Percentiles rank a stretch among this genome's conserved stretches.
phyloP scores from a whole-genome alignment of 2,329 filamentous ascomycete species.

The Pseudogymnoascus sp. region DNA sequence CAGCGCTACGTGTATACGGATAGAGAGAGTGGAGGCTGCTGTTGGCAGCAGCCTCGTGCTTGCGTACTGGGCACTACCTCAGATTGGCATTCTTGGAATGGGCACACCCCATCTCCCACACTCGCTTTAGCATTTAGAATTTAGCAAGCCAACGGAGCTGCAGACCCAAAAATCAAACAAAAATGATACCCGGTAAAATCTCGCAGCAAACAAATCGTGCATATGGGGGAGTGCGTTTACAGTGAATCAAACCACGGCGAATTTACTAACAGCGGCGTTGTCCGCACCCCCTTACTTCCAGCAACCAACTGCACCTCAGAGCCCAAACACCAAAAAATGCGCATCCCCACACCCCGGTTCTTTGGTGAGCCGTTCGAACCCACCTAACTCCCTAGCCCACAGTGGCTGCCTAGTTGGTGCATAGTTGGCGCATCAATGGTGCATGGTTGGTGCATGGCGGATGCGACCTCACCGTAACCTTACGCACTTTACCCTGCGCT shows the following conservation, averaged over 20 bases:
- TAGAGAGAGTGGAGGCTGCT: neutral
- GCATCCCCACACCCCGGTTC: constrained; percentile 1
- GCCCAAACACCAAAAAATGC: neutral
- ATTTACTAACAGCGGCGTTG: neutral
- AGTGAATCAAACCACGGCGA: neutral
- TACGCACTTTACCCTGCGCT: neutral
- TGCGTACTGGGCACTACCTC: constrained; percentile 1
- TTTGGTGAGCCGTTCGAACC: neutral
- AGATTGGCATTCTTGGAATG: constrained; percentile 3
- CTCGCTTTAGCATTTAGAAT: constrained; percentile 8
- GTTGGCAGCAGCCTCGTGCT: neutral
- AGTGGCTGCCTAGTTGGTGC: neutral
- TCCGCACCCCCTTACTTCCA: neutral
- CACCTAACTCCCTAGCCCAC: neutral
- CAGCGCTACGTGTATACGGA: neutral
- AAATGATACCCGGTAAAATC: neutral
- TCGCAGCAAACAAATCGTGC: neutral
- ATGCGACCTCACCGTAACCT: constrained; percentile 4
- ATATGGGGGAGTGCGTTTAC: neutral
- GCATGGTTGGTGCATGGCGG: neutral
- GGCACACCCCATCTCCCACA: constrained; percentile 1
- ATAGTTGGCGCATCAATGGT: neutral
- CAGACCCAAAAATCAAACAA: neutral
- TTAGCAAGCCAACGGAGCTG: neutral
- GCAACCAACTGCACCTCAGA: neutral